Conservation (phyloP, 345 rosid species). For the Linum trigynum region DNA sequence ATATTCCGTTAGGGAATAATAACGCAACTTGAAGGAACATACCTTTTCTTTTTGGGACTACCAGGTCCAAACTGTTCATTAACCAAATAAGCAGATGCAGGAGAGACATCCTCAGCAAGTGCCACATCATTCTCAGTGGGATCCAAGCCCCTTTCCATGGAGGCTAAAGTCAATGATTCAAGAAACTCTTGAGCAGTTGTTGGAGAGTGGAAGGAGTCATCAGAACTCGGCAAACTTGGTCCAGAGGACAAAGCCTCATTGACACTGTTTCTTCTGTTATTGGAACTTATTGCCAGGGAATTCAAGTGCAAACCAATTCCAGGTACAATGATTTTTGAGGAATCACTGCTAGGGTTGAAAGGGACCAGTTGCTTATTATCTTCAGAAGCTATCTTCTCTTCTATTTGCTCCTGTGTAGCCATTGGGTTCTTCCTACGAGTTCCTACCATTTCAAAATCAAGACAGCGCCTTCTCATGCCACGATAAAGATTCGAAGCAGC, state of each 20-base stretch:
- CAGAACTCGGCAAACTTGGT: slow-evolving; percentile 31
- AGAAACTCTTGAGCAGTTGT: slow-evolving; percentile 28
- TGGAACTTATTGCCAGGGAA: slow-evolving; percentile 51
- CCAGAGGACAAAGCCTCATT: slow-evolving; percentile 38
- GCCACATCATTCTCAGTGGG: slow-evolving; percentile 26
- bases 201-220: slow-evolving; percentile 31
- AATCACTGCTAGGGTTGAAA: slow-evolving; percentile 33
- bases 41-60: slow-evolving; percentile 87
- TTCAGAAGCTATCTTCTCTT: slow-evolving; percentile 19
- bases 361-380: slow-evolving; percentile 28
- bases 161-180: slow-evolving; percentile 31
- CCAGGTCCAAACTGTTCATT: slow-evolving; percentile 49
- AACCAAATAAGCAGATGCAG: slow-evolving; percentile 26
- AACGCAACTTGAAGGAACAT: slow-evolving; percentile 11
- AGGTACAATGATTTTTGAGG: slow-evolving; percentile 53
- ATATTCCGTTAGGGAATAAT: background rate
- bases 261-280: slow-evolving; percentile 28
- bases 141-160: slow-evolving; percentile 32
- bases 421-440: slow-evolving; percentile 41
- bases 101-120: slow-evolving; percentile 44
- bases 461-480: slow-evolving; percentile 87
- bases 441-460: slow-evolving; percentile 71
- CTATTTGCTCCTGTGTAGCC: slow-evolving; percentile 17
- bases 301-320: slow-evolving; percentile 94
- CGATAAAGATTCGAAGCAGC: slow-evolving; percentile 45